Conservation (phyloP, 192 early-diverging fungal genomes). For the Coemansia sp. region DNA sequence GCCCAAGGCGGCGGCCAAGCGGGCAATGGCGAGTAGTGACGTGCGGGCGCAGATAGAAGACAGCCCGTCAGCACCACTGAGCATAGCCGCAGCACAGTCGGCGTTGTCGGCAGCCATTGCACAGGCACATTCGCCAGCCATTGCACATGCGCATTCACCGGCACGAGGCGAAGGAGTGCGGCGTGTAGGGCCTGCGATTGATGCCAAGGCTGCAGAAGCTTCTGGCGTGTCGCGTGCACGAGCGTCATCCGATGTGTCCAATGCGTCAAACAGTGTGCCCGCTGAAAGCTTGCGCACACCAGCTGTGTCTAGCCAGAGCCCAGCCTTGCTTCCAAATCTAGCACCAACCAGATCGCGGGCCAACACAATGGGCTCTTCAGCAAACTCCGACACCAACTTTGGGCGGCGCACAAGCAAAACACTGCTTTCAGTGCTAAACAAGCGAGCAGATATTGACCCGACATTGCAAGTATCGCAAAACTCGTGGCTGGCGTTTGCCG, state of each 20-base stretch:
- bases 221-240: slow-evolving; percentile 4
- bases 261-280: background rate
- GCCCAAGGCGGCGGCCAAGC: slow-evolving; percentile 12
- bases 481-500: slow-evolving; percentile 33
- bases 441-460: slow-evolving; percentile 27
- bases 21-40: background rate
- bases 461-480: slow-evolving; percentile 19
- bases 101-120: slow-evolving; percentile 16
- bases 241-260: slow-evolving; percentile 10
- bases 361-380: slow-evolving; percentile 17
- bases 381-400: slow-evolving; percentile 1
- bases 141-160: slow-evolving; percentile 4
- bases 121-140: slow-evolving; percentile 8
- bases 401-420: background rate
- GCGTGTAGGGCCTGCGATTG: background rate
- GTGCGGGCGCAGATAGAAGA: background rate
- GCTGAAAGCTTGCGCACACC: too few relatives aligned
- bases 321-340: too few relatives aligned
- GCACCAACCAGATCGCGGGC: slow-evolving; percentile 6
- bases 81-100: slow-evolving; percentile 16
- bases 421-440: slow-evolving; percentile 31
- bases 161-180: background rate
- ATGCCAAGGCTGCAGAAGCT: slow-evolving; percentile 2
- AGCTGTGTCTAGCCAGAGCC: too few relatives aligned
- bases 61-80: background rate